Evolutionary conservation across 2,329 filamentous ascomycete species (phyloP).

Genomic region (Talaromyces islandicus): DNA sequence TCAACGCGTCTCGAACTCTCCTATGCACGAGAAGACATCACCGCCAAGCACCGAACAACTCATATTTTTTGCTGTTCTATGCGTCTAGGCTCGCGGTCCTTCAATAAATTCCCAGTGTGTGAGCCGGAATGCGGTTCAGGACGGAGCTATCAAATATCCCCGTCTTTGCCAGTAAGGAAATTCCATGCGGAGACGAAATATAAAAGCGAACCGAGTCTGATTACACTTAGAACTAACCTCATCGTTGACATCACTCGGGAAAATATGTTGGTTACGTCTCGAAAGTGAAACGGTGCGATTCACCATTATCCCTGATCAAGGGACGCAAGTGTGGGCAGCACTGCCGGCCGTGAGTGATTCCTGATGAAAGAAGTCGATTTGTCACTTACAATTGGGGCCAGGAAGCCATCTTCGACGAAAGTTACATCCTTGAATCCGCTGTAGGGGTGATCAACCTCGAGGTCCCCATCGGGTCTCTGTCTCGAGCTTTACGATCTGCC

Average conservation of each 20-base stretch:
- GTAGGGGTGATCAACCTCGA: constrained; percentile 96
- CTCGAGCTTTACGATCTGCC: constrained; percentile 87
- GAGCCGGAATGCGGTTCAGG: constrained; percentile 45
- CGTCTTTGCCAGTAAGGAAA: constrained; percentile 47
- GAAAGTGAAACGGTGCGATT: constrained; percentile 85
- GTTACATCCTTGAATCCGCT: constrained; percentile 78
- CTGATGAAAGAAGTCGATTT: not conserved
- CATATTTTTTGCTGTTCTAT: not conserved
- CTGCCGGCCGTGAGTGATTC: constrained; percentile 38
- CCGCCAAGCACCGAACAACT: not conserved
- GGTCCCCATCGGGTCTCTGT: constrained; percentile 78
- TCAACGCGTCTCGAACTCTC: not conserved
- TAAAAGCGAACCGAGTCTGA: not conserved
- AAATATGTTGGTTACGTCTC: constrained; percentile 84
- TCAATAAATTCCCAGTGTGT: not conserved
- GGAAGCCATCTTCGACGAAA: constrained; percentile 79
- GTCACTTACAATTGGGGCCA: constrained; percentile 13
- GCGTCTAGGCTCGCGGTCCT: not conserved
- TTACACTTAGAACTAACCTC: constrained; percentile 51
- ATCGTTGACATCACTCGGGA: constrained; percentile 62
- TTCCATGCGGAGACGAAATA: not conserved
- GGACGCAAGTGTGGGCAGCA: constrained; percentile 93
- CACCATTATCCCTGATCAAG: constrained; percentile 89
- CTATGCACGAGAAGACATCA: not conserved
- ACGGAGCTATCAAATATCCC: constrained; percentile 46